These are phyloP conservation scores for Dryas integrifolia DNA, from an alignment of 331 rosid genomes.

Conservation along the genomic window DNA sequence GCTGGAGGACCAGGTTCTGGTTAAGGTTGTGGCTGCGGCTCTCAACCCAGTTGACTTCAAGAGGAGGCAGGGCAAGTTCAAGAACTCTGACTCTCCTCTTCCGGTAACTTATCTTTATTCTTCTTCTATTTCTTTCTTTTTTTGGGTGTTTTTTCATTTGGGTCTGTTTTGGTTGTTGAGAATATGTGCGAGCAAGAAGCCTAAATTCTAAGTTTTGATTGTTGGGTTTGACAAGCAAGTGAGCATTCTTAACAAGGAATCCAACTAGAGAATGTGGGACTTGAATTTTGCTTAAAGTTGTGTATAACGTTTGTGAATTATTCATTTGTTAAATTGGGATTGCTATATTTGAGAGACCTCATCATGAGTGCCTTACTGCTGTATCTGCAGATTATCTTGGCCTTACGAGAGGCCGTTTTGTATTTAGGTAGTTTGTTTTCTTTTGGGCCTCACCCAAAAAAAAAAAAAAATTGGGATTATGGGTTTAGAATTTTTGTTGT, in stretches of 20 bases:
- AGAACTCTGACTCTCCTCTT: slow-evolving; percentile 87
- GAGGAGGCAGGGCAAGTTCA: slow-evolving; percentile 83
- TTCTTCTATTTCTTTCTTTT: background rate
- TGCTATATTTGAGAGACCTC: no score
- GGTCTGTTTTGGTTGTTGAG: slow-evolving; percentile 15
- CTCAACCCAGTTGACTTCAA: slow-evolving; percentile 92
- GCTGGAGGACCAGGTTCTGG: slow-evolving; percentile 74
- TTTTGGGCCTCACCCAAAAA: no score
- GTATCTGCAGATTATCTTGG: no score
- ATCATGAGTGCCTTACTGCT: no score
- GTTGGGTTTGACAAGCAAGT: background rate
- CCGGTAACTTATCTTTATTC: slow-evolving; percentile 44
- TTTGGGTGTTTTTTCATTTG: background rate
- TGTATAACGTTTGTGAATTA: background rate
- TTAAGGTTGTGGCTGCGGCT: slow-evolving; percentile 75
- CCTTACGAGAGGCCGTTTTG: no score
- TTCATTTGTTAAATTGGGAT: no score
- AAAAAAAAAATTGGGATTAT: no score
- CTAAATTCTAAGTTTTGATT: background rate
- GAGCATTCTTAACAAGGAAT: background rate
- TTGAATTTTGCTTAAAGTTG: background rate
- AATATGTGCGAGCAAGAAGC: background rate
- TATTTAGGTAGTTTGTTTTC: no score
- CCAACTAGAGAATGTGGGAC: background rate
- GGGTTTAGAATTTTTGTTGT: background rate